A percentile compares a stretch with the other conserved stretches of the same genome.
Conservation (phyloP, 2,329 filamentous ascomycete genomes). For the Alternaria brassicae region DNA sequence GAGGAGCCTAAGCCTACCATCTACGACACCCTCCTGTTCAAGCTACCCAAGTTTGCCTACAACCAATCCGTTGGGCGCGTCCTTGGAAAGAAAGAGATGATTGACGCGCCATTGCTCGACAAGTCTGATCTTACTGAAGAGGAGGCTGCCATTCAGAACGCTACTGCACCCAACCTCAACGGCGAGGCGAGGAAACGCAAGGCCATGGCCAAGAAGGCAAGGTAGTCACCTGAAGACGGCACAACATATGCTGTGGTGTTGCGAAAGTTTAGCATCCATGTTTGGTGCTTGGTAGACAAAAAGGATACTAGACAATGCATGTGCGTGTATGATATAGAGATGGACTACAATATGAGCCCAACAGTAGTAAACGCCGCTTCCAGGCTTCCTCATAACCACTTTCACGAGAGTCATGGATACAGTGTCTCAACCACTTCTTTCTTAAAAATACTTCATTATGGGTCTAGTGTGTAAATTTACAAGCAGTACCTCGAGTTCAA, state of each 20-base stretch:
- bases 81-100: slow-evolving; percentile 48
- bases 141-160: slow-evolving; percentile 52
- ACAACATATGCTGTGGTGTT: background rate
- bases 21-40: slow-evolving; percentile 81
- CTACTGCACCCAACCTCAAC: slow-evolving; percentile 55
- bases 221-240: slow-evolving; percentile 16
- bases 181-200: slow-evolving; percentile 55
- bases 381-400: background rate
- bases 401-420: background rate
- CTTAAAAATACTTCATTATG: background rate
- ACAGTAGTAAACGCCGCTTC: background rate
- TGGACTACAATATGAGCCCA: background rate
- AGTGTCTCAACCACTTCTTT: background rate
- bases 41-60: slow-evolving; percentile 78
- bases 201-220: slow-evolving; percentile 37
- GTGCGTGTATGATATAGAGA: slow-evolving; percentile 4
- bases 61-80: slow-evolving; percentile 55
- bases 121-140: slow-evolving; percentile 48
- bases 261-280: slow-evolving; percentile 5
- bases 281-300: slow-evolving; percentile 2
- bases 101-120: slow-evolving; percentile 48
- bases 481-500: background rate
- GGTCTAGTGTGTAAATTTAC: background rate
- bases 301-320: background rate
- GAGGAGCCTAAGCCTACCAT: slow-evolving; percentile 81